Percentiles rank a stretch among this genome's conserved stretches.
phyloP scores from a whole-genome alignment of 495 filamentous ascomycete species.

The Podospora sp. region DNA sequence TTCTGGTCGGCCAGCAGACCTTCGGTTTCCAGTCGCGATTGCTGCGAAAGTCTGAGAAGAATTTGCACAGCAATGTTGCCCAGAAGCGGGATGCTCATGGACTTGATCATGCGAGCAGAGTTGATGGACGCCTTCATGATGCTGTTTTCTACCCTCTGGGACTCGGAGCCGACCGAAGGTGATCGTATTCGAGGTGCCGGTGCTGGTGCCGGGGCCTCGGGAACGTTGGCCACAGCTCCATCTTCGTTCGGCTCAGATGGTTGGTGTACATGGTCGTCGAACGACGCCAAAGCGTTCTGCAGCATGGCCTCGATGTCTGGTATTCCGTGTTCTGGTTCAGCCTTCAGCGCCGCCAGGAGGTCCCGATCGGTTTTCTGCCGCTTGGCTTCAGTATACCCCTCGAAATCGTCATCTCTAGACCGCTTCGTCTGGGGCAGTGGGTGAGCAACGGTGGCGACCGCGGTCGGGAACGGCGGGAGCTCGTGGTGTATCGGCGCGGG shows the following conservation, averaged over 20 bases:
- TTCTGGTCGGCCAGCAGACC: constrained; percentile 71
- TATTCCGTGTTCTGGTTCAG: constrained; percentile 10
- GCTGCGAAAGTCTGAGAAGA: constrained; percentile 48
- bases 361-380: constrained; percentile 38
- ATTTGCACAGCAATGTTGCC: constrained; percentile 51
- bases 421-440: constrained; percentile 33
- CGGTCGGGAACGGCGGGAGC: neutral
- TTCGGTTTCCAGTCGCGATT: constrained; percentile 62
- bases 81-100: constrained; percentile 46
- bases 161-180: constrained; percentile 21
- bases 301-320: constrained; percentile 34
- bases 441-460: neutral
- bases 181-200: constrained; percentile 1
- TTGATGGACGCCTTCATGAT: constrained; percentile 38
- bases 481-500: neutral
- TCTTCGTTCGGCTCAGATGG: neutral
- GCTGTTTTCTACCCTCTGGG: constrained; percentile 28
- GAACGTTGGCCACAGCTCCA: neutral
- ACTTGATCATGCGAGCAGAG: constrained; percentile 36
- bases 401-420: constrained; percentile 32
- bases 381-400: constrained; percentile 36
- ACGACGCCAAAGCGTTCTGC: constrained; percentile 29
- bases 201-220: neutral
- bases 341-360: constrained; percentile 3
- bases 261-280: constrained; percentile 20